These are phyloP conservation scores for Rhizopus stolonifer DNA, from an alignment of 371 early-diverging fungal genomes.

Conservation along the genomic window DNA sequence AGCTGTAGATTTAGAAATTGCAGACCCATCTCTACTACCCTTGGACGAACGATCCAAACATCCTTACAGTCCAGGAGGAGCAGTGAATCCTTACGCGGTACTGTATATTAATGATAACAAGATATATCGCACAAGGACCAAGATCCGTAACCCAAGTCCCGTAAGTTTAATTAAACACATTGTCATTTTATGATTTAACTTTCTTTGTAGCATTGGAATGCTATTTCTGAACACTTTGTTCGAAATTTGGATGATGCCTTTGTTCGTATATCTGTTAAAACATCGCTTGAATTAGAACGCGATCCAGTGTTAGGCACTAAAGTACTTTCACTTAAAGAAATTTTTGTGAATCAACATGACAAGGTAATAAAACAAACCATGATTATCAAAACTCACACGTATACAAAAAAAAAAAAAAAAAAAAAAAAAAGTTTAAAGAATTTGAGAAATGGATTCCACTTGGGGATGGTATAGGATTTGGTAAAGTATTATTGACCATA, in stretches of 20 bases:
- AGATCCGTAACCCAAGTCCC: constrained; percentile 41
- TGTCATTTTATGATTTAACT: background rate
- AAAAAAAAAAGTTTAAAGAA: constrained; percentile 26
- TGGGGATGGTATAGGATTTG: constrained; percentile 38
- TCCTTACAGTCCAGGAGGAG: constrained; percentile 36
- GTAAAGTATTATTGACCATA: constrained; percentile 39
- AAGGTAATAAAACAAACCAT: constrained; percentile 6
- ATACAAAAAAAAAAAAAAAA: too few species aligned
- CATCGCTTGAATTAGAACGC: constrained; percentile 34
- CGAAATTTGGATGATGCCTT: constrained; percentile 18
- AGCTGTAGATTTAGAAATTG: constrained; percentile 43
- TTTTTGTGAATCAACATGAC: constrained; percentile 27
- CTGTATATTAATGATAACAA: constrained; percentile 44
- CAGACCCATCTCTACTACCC: constrained; percentile 28
- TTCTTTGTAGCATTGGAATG: constrained; percentile 21
- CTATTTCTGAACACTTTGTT: constrained; percentile 37
- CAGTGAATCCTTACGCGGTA: constrained; percentile 42
- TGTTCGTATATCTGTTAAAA: constrained; percentile 37
- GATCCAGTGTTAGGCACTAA: constrained; percentile 41
- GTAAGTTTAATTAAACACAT: constrained; percentile 28
- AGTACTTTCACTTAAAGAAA: constrained; percentile 18
- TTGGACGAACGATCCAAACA: constrained; percentile 34
- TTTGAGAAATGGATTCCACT: constrained; percentile 36
- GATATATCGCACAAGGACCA: constrained; percentile 34
- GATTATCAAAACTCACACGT: background rate